Evolutionary conservation across 257 asterid species (phyloP), one percentile per base, ranked within the genome.

Genomic region (Scutellaria galericulata): DNA sequence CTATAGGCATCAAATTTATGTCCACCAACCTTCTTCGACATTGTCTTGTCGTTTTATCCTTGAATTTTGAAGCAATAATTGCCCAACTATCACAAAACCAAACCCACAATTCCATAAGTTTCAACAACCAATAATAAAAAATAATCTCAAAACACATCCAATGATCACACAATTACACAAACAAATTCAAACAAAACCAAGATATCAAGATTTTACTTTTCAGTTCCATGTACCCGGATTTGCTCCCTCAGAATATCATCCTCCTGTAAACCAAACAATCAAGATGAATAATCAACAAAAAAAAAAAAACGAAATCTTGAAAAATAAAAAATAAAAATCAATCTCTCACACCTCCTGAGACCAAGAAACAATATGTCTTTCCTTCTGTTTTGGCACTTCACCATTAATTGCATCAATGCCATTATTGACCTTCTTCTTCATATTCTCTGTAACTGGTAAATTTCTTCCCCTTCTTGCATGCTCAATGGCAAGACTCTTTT

Each of bases 351-450:
- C 99, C 99, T 95, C 99, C 79, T 82, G 94, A 71, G 99, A 90
- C 99, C 99, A 95, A 64, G 99, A 95, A 76, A 91, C 99, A 62
- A 95, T 95, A 86, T 87, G 99, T 71, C 98, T 90, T 59, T 90
- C 95, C 66, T 92, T 94, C 83, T 80, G 92, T 70, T 94, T 94
- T 3, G 88, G 85, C 69, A 76, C 77, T 58, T 79, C 89, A 80
- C 73, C 80, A 67, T 14, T 79, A 77, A 50, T 71, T 8, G 66
- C 78, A 76, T 76, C 83, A 70, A n/a, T 48, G 58, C 65, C 54
- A 72, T 41, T 80, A 79, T 61, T 82, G 52, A 79, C 50, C 83
- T 77, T 86, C 83, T 76, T 84, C 96, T 82, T 89, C 93, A 82
- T 82, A 75, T 76, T 91, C 86, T 84, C 86, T 85, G 85, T 75